Percentiles rank a stretch among this genome's conserved stretches.
Evolutionary conservation across 495 filamentous ascomycete genomes (phyloP).

Genomic region (Penicillium roqueforti): DNA sequence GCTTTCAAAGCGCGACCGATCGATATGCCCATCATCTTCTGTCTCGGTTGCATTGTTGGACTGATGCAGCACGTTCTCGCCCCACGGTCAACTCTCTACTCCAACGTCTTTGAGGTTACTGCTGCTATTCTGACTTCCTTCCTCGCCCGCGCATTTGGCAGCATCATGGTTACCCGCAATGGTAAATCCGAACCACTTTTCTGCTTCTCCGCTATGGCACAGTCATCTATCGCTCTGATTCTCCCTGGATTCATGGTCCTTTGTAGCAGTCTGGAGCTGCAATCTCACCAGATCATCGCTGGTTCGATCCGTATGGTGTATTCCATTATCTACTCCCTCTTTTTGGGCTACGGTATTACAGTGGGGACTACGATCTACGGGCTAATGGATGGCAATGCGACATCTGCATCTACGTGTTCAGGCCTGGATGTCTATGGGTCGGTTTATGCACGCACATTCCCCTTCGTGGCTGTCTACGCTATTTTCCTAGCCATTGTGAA

Average conservation of each 20-base stretch:
- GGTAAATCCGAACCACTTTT: conserved; percentile 61
- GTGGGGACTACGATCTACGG: conserved; percentile 90
- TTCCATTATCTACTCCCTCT: conserved; percentile 89
- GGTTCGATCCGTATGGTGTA: conserved; percentile 95
- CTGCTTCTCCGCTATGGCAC: conserved; percentile 88
- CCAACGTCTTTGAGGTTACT: conserved; percentile 88
- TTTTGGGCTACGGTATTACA: conserved; percentile 92
- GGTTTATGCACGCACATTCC: conserved; percentile 47
- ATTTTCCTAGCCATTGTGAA: conserved; percentile 81
- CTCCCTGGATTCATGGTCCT: conserved; percentile 85
- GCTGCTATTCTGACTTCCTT: conserved; percentile 84
- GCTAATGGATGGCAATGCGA: conserved; percentile 69
- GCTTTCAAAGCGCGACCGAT: conserved; percentile 81
- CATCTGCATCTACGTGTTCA: conserved; percentile 62
- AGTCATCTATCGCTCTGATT: conserved; percentile 88
- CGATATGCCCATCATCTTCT: conserved; percentile 82
- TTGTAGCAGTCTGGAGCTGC: conserved; percentile 80
- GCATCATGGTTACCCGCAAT: conserved; percentile 46
- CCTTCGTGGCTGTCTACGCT: conserved; percentile 69
- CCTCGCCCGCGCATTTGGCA: conserved; percentile 79
- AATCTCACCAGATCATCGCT: conserved; percentile 80
- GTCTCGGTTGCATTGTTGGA: conserved; percentile 78
- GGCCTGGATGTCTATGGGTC: conserved; percentile 48
- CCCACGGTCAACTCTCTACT: conserved; percentile 68
- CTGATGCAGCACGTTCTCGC: conserved; percentile 77